phyloP scores from a whole-genome alignment of 371 early-diverging fungal species.

The Gilbertella persicaria region DNA sequence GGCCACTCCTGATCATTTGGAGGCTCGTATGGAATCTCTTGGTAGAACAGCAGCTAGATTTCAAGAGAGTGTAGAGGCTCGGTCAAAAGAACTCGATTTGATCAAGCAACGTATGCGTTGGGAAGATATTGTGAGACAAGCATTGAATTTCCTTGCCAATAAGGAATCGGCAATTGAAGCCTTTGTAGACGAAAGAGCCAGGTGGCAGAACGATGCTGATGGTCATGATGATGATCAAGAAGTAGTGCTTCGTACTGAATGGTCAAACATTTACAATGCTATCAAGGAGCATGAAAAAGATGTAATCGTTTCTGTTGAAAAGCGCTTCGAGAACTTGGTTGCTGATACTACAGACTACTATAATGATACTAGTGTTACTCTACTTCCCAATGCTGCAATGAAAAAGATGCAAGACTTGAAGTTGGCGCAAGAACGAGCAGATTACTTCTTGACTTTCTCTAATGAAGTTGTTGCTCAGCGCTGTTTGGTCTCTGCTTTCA shows the following conservation, averaged over 20 bases:
- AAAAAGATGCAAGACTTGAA: conserved; percentile 26
- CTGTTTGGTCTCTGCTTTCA: conserved; percentile 36
- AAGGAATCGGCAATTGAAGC: conserved; percentile 20
- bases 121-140: conserved; percentile 27
- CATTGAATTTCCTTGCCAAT: conserved; percentile 17
- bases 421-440: conserved; percentile 11
- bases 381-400: conserved; percentile 21
- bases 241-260: conserved; percentile 21
- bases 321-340: conserved; percentile 17
- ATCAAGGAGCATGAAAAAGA: conserved; percentile 22
- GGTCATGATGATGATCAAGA: conserved; percentile 24
- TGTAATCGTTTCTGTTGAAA: conserved; percentile 14
- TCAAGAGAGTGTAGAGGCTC: conserved; percentile 31
- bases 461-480: conserved; percentile 44
- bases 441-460: conserved; percentile 31
- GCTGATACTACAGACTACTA: conserved; percentile 9
- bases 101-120: conserved; percentile 27
- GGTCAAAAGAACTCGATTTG: conserved; percentile 31
- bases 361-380: conserved; percentile 9
- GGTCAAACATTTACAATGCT: conserved; percentile 6
- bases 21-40: conserved; percentile 41
- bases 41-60: conserved; percentile 22
- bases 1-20: conserved; percentile 47
- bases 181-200: conserved; percentile 40
- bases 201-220: conserved; percentile 30